Evolutionary conservation across 129 eudicot species (phyloP).

Genomic region (Helianthus annuus): DNA sequence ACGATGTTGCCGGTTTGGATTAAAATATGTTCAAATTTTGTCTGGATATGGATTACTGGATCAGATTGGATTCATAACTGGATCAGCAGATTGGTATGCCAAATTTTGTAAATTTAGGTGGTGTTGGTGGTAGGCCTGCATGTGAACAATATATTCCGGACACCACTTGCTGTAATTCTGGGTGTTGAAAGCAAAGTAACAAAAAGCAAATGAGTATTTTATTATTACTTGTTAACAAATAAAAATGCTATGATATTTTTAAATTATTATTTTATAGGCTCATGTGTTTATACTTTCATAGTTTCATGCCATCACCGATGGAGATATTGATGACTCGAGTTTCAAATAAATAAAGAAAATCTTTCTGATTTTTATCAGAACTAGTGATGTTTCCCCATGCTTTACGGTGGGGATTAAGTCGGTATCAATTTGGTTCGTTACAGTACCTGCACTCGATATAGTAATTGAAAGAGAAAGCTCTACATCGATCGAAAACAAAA

Average conservation of each 20-base stretch:
- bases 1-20: slow-evolving; percentile 36
- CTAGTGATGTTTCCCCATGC: too few species aligned
- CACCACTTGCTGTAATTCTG: slow-evolving; percentile 25
- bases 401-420: too few species aligned
- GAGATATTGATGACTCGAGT: too few species aligned
- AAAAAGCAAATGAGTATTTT: slow-evolving; percentile 1
- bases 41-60: slow-evolving; percentile 24
- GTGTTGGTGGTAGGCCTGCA: slow-evolving; percentile 41
- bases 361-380: too few species aligned
- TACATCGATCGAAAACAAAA: too few species aligned
- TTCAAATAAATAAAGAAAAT: too few species aligned
- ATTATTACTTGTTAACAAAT: background rate
- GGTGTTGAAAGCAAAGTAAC: slow-evolving; percentile 26
- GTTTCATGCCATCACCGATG: too few species aligned
- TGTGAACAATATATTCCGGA: slow-evolving; percentile 45
- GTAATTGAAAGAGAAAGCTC: too few species aligned
- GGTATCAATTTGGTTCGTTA: too few species aligned
- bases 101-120: slow-evolving; percentile 6
- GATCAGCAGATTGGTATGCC: slow-evolving; percentile 30
- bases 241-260: background rate
- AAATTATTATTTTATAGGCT: background rate
- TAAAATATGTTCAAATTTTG: slow-evolving; percentile 25
- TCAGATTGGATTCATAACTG: slow-evolving; percentile 2
- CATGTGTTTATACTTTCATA: background rate
- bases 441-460: too few species aligned